phyloP scores from a whole-genome alignment of 1,139 yeast species.

The Lizanozyma gosingica region DNA sequence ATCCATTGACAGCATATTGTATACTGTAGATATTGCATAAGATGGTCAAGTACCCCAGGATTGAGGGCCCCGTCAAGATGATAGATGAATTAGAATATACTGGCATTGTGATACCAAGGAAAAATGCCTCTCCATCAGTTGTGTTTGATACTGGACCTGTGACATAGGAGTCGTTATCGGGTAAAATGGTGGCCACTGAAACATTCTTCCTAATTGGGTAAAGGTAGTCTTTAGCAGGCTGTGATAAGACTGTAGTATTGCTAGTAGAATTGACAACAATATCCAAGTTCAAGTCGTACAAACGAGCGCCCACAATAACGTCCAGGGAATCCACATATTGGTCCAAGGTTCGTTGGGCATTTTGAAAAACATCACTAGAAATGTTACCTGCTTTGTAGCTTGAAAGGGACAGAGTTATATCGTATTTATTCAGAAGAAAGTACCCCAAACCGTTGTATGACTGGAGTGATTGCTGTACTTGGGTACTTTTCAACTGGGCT shows the following conservation, averaged over 20 bases:
- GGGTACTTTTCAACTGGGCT: conserved; percentile 74
- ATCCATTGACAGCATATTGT: conserved; percentile 40
- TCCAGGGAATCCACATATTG: conserved; percentile 59
- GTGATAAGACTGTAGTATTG: conserved; percentile 20
- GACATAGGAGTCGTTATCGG: conserved; percentile 31
- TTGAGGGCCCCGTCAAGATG: conserved; percentile 44
- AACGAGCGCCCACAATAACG: conserved; percentile 53
- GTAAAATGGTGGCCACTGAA: conserved; percentile 35
- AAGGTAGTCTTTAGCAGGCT: conserved; percentile 27
- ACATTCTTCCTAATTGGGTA: conserved; percentile 43
- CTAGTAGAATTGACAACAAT: conserved; percentile 28
- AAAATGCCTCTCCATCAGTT: conserved; percentile 25
- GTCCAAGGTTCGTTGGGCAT: conserved; percentile 39
- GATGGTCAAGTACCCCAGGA: conserved; percentile 68
- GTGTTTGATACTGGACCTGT: conserved; percentile 51
- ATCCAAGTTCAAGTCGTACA: conserved; percentile 50
- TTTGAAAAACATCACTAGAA: conserved; percentile 31
- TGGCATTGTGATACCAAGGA: conserved; percentile 59
- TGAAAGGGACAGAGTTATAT: conserved; percentile 51
- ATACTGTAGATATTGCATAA: conserved; percentile 51
- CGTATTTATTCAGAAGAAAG: conserved; percentile 57
- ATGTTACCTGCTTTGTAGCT: conserved; percentile 64
- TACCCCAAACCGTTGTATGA: conserved; percentile 60
- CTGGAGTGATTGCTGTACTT: conserved; percentile 59
- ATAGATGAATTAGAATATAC: conserved; percentile 68